Conservation (phyloP, 2,329 filamentous ascomycete genomes). For the Cordyceps cicadae region DNA sequence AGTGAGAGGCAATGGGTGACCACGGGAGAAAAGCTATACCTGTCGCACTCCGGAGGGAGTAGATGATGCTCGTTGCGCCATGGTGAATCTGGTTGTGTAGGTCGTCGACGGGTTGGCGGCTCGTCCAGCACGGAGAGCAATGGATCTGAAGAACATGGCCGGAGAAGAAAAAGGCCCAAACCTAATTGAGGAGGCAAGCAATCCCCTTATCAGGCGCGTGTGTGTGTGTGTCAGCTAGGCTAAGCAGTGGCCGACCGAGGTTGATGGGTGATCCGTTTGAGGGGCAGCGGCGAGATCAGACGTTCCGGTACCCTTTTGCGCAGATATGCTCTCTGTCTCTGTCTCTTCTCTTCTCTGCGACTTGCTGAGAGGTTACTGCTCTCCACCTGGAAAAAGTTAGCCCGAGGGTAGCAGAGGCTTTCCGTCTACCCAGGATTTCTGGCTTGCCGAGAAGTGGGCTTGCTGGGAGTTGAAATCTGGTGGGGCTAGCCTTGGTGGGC, state of each 20-base stretch:
- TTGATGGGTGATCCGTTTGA: background rate
- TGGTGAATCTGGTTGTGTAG: slow-evolving; percentile 40
- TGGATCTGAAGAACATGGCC: slow-evolving; percentile 47
- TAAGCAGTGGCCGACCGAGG: slow-evolving; percentile 1
- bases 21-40: slow-evolving; percentile 13
- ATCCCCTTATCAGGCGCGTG: slow-evolving; percentile 6
- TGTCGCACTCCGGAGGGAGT: slow-evolving; percentile 40
- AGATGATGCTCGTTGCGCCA: slow-evolving; percentile 77
- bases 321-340: background rate
- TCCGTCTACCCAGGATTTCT: background rate
- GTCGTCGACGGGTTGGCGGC: slow-evolving; percentile 35
- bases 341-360: background rate
- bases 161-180: background rate
- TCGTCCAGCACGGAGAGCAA: slow-evolving; percentile 45
- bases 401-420: slow-evolving; percentile 19
- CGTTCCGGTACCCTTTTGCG: slow-evolving; percentile 6
- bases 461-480: background rate
- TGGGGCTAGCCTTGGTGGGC: background rate
- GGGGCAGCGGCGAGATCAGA: slow-evolving; percentile 2
- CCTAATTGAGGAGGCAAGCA: slow-evolving; percentile 8
- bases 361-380: background rate
- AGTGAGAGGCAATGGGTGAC: background rate
- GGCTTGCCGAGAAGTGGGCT: background rate
- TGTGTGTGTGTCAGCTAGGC: slow-evolving; percentile 5
- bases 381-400: slow-evolving; percentile 19